phyloP scores from a whole-genome alignment of 2,329 filamentous ascomycete genomes.

The Penicillium sp. region DNA sequence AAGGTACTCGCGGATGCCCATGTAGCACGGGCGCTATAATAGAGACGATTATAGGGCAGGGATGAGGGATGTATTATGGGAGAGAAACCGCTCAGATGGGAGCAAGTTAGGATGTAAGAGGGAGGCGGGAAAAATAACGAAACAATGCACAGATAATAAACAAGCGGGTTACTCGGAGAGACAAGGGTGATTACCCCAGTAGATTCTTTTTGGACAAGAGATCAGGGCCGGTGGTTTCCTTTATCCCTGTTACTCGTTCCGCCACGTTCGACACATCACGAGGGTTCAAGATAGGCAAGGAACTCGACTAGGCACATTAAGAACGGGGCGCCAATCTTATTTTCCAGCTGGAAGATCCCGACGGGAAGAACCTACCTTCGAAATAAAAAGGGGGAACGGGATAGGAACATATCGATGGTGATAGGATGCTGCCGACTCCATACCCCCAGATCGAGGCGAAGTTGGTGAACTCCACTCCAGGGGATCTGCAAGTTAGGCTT shows the following conservation, averaged over 20 bases:
- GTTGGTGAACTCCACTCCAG: conserved; percentile 21
- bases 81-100: background rate
- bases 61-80: conserved; percentile 4
- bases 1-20: conserved; percentile 11
- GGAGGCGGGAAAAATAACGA: conserved; percentile 1
- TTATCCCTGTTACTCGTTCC: conserved; percentile 22
- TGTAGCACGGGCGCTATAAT: conserved; percentile 12
- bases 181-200: conserved; percentile 17
- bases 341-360: conserved; percentile 16
- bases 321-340: conserved; percentile 15
- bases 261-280: conserved; percentile 35
- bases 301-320: conserved; percentile 13
- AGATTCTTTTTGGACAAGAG: conserved; percentile 7
- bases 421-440: conserved; percentile 6
- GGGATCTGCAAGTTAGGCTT: conserved; percentile 8
- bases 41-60: conserved; percentile 8
- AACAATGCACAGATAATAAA: background rate
- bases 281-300: conserved; percentile 14
- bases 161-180: conserved; percentile 11
- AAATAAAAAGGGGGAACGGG: conserved; percentile 17
- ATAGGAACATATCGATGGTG: conserved; percentile 10
- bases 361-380: conserved; percentile 10
- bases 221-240: conserved; percentile 2
- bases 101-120: background rate
- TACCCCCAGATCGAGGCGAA: conserved; percentile 15